Percentiles rank a stretch among this genome's conserved stretches.
These are phyloP conservation scores for Gyromitra esculenta DNA, from an alignment of 2,329 filamentous ascomycete genomes.

Conservation along the genomic window DNA sequence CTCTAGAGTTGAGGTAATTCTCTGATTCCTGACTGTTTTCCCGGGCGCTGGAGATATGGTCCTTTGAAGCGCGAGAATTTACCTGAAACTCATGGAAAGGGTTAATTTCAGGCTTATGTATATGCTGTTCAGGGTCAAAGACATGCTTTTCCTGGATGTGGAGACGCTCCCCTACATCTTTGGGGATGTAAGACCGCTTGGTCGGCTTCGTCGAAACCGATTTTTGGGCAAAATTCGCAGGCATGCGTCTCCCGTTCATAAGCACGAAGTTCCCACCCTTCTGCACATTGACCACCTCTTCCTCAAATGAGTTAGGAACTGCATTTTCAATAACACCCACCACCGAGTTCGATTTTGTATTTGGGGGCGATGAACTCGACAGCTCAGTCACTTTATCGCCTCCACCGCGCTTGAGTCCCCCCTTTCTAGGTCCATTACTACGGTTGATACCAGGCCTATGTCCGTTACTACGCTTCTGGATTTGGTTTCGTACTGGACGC, in stretches of 20 bases:
- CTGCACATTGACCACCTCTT: constrained; percentile 39
- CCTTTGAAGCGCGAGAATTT: background rate
- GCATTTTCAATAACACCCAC: constrained; percentile 32
- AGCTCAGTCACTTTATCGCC: constrained; percentile 38
- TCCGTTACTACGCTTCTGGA: constrained; percentile 21
- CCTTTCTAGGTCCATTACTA: background rate
- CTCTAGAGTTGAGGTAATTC: background rate
- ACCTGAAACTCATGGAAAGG: background rate
- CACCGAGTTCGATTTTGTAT: constrained; percentile 26
- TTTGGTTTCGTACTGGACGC: constrained; percentile 19
- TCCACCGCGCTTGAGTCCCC: constrained; percentile 22
- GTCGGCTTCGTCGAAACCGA: constrained; percentile 17
- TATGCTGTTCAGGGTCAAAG: background rate
- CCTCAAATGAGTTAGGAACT: constrained; percentile 11
- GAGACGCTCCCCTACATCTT: background rate
- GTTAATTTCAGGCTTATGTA: background rate
- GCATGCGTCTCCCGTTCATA: constrained; percentile 38
- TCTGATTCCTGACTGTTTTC: background rate
- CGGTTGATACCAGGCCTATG: constrained; percentile 11
- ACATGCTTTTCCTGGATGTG: background rate
- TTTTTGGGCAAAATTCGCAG: constrained; percentile 41
- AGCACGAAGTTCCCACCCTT: constrained; percentile 42
- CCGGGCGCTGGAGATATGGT: background rate
- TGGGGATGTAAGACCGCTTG: constrained; percentile 20
- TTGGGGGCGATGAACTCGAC: constrained; percentile 29